Evolutionary conservation across 495 filamentous ascomycete species (phyloP).

Genomic region (Aspergillus leporis): DNA sequence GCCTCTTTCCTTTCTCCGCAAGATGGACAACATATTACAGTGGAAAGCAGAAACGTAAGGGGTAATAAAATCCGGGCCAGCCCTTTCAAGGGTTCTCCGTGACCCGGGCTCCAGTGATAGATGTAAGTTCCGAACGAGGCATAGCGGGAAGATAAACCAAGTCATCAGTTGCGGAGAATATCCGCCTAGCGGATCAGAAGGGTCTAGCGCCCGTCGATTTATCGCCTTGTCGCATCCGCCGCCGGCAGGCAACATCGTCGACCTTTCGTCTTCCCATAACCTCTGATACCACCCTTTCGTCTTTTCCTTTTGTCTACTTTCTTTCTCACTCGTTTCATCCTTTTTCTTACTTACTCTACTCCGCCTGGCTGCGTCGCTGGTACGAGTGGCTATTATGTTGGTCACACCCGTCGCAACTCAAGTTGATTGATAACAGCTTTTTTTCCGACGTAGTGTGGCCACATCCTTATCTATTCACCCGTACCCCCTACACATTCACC

Average conservation of each 20-base stretch:
- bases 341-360: conserved; percentile 1
- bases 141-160: not conserved
- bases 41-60: not conserved
- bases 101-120: not conserved
- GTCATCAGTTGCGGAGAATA: conserved; percentile 1
- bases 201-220: not conserved
- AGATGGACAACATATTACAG: too few relatives aligned
- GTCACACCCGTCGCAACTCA: conserved; percentile 22
- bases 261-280: conserved; percentile 1
- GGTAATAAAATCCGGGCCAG: not conserved
- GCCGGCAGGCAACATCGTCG: not conserved
- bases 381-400: conserved; percentile 31
- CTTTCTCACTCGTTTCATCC: conserved; percentile 8
- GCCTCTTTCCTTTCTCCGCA: not conserved
- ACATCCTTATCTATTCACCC: conserved; percentile 15
- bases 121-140: not conserved
- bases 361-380: conserved; percentile 11
- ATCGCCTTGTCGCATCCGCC: conserved; percentile 1
- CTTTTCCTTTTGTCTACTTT: conserved; percentile 6
- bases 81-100: not conserved
- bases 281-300: not conserved
- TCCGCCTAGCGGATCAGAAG: not conserved
- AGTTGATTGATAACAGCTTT: conserved; percentile 15
- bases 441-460: conserved; percentile 20
- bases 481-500: not conserved